These are phyloP conservation scores for Osmanthus fragrans DNA, from an alignment of 257 asterid genomes.

Conservation along the genomic window DNA sequence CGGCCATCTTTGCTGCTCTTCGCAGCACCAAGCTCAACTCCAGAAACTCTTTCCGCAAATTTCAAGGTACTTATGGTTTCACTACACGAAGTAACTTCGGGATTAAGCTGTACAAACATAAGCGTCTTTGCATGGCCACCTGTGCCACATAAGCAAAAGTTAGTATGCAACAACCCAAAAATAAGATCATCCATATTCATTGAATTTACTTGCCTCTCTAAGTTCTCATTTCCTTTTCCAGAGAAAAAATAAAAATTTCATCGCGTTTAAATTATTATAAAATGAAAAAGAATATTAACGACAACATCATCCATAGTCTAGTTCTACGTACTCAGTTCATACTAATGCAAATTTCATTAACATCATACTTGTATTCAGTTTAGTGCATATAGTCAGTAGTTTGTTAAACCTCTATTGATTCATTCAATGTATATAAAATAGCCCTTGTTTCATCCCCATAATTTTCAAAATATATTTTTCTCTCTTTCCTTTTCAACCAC, in stretches of 20 bases:
- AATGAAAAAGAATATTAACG: no score
- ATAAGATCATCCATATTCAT: no score
- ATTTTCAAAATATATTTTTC: no score
- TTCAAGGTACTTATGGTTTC: constrained; percentile 82
- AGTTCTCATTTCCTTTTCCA: no score
- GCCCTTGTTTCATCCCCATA: no score
- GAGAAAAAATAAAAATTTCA: no score
- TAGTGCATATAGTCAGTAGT: not conserved
- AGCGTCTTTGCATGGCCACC: constrained; percentile 98
- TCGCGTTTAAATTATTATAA: no score
- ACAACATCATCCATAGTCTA: not conserved
- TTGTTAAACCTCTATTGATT: not conserved
- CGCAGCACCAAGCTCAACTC: constrained; percentile 98
- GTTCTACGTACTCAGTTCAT: not conserved
- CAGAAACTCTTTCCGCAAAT: constrained; percentile 95
- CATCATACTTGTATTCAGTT: not conserved
- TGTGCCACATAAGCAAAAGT: constrained; percentile 28
- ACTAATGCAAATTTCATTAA: not conserved
- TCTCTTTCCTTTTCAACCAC: no score
- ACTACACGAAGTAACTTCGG: constrained; percentile 61
- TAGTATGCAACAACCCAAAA: not conserved
- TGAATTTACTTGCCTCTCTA: no score
- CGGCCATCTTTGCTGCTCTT: constrained; percentile 88
- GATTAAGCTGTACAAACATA: constrained; percentile 97
- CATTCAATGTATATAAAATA: not conserved